Conservation (phyloP, 768 basidiomycete species). For the Coprinellus aureogranulatus region DNA sequence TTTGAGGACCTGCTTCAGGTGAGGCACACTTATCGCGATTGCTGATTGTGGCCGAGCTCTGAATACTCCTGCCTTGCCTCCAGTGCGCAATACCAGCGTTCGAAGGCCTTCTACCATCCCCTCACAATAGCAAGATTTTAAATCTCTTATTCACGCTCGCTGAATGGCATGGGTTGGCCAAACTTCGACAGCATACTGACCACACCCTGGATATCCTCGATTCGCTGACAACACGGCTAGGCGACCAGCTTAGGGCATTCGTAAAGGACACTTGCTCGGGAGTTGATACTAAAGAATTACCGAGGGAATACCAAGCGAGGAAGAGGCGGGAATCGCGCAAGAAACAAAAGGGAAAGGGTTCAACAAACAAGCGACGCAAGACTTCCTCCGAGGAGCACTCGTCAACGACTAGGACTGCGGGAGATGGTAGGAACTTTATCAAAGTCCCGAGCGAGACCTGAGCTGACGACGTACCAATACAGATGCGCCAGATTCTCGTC, state of each 20-base stretch:
- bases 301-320: conserved; percentile 17
- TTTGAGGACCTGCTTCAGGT: conserved; percentile 42
- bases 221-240: conserved; percentile 23
- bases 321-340: neutral
- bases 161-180: conserved; percentile 33
- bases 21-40: neutral
- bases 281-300: conserved; percentile 34
- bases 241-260: conserved; percentile 31
- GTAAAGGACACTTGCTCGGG: conserved; percentile 18
- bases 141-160: conserved; percentile 25
- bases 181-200: conserved; percentile 31
- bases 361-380: neutral
- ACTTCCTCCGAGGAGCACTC: neutral
- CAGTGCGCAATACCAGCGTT: conserved; percentile 37
- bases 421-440: too few relatives aligned
- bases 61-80: neutral
- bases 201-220: conserved; percentile 23
- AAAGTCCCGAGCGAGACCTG: too few relatives aligned
- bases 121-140: conserved; percentile 16
- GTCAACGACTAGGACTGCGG: too few relatives aligned
- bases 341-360: neutral
- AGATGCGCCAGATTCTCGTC: neutral
- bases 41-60: too few relatives aligned
- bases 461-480: too few relatives aligned
- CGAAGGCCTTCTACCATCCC: conserved; percentile 30